Percentiles rank a stretch among this genome's conserved stretches.
Evolutionary conservation across 805 yeast genomes (phyloP).

Genomic region (Cyberlindnera saturnus): DNA sequence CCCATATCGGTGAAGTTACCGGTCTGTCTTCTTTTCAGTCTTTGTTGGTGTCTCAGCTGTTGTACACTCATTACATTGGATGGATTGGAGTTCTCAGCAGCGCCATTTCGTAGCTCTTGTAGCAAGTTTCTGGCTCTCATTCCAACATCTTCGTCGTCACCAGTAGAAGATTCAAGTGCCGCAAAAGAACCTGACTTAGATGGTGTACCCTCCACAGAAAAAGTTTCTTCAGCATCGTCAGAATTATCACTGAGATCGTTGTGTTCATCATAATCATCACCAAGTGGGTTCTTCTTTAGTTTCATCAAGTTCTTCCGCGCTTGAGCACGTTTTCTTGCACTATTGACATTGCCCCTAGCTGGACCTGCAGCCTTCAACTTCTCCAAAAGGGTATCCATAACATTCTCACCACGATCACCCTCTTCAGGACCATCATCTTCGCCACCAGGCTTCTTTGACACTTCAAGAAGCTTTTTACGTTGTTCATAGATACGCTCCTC

Average conservation of each 20-base stretch:
- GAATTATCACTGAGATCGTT: conserved; percentile 5
- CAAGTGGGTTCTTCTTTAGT: conserved; percentile 22
- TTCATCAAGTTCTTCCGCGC: conserved; percentile 58
- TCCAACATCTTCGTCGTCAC: conserved; percentile 33
- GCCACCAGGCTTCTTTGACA: conserved; percentile 4
- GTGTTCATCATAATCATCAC: conserved; percentile 12
- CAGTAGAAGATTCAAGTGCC: conserved; percentile 3
- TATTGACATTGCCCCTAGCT: conserved; percentile 64
- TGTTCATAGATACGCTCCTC: conserved; percentile 59
- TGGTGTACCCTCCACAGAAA: conserved; percentile 11
- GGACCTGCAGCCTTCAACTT: conserved; percentile 85
- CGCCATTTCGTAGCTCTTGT: conserved; percentile 45
- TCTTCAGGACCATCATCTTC: not conserved
- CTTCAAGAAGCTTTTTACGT: conserved; percentile 51
- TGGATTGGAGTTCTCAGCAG: conserved; percentile 21
- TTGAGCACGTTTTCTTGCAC: conserved; percentile 76
- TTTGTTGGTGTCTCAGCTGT: conserved; percentile 36
- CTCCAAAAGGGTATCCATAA: conserved; percentile 84
- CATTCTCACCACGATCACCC: conserved; percentile 36
- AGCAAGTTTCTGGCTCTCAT: conserved; percentile 58
- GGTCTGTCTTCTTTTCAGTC: conserved; percentile 21
- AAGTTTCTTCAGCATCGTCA: conserved; percentile 13
- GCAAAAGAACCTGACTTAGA: conserved; percentile 3
- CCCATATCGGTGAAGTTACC: not conserved
- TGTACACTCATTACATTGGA: conserved; percentile 35